These are phyloP conservation scores for Globisporangium cystogenes DNA, from an alignment of 352 stramenopile species.

Conservation along the genomic window DNA sequence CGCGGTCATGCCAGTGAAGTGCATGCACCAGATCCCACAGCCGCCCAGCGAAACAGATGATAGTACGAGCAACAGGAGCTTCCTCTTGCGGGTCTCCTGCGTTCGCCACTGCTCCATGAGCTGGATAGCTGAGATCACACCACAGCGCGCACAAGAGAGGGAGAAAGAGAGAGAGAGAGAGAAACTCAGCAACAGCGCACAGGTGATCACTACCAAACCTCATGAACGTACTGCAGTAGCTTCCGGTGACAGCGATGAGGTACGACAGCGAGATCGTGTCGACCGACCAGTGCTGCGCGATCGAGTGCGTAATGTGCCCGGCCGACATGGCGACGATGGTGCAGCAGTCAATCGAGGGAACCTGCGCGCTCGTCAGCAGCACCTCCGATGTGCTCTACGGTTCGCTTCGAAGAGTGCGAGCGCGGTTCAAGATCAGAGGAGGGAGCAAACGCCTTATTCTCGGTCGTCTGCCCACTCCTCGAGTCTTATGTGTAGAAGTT, in stretches of 20 bases:
- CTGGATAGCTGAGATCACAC: slow-evolving; percentile 51
- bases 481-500: too few species aligned
- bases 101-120: slow-evolving; percentile 68
- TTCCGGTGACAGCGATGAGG: slow-evolving; percentile 49
- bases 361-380: too few species aligned
- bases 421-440: too few species aligned
- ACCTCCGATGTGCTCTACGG: too few species aligned
- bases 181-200: not conserved
- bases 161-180: not conserved
- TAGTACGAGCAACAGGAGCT: slow-evolving; percentile 30
- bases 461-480: too few species aligned
- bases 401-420: too few species aligned
- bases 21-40: slow-evolving; percentile 66
- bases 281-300: slow-evolving; percentile 39
- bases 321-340: too few species aligned
- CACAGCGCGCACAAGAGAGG: too few species aligned
- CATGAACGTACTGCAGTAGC: slow-evolving; percentile 47
- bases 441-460: too few species aligned
- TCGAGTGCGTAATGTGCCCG: slow-evolving; percentile 11
- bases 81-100: slow-evolving; percentile 22
- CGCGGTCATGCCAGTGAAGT: slow-evolving; percentile 71
- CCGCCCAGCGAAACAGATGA: slow-evolving; percentile 42
- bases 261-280: slow-evolving; percentile 43
- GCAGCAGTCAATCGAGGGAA: too few species aligned
- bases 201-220: not conserved